Base-by-base conservation (phyloP, 331 rosid species). In the Phaseolus coccineus region DNA sequence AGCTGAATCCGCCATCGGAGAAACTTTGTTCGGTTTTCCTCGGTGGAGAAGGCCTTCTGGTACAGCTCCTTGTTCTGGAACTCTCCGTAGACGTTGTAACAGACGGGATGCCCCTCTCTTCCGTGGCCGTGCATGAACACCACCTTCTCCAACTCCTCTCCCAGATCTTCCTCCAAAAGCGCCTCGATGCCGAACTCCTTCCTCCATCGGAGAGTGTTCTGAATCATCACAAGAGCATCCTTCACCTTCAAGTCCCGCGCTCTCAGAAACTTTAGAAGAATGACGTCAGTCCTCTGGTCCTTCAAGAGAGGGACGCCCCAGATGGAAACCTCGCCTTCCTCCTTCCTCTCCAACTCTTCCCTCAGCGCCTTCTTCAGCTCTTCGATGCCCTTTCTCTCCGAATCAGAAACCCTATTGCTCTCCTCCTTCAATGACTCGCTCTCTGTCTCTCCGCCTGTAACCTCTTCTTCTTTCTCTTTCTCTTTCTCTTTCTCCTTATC, bases 21-120 rank as follows among this genome's bases (percentile, higher is more conserved):
- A 77, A 95, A 95, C 76, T 74, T 90, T 73, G 84, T 62, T 4
- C 97, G 59, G 42, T 80, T 86, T 30, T 95, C 90, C 14, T 87
- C 88, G n/a, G 78, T 83, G 10, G 88, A 86, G 76, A 91, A 95
- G 9, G 96, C 73, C 73, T 88, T 90, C 1, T 79, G 81, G 58
- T 95, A 95, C 51, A 95, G 82, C 4, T 95, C 94, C 80, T 87
- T 91, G 87, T 91, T 95, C 88, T 90, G 97, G 74, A 95, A 93
- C 89, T 95, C 99, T 2, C 97, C 99, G 28, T 88, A 95, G 2
- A 93, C 93, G 68, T 93, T 93, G 83, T 93, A 95, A 61, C 97
- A 95, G 58, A 95, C 97, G 6, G 96, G 88, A 58, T 95, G 97
- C 1, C 84, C 88, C 0, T 93, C 91, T 50, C 88, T 91, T n/a